Evolutionary conservation across 2,329 filamentous ascomycete genomes (phyloP), one percentile per base, ranked within the genome.

Genomic region (Aspergillus spinulosporus): DNA sequence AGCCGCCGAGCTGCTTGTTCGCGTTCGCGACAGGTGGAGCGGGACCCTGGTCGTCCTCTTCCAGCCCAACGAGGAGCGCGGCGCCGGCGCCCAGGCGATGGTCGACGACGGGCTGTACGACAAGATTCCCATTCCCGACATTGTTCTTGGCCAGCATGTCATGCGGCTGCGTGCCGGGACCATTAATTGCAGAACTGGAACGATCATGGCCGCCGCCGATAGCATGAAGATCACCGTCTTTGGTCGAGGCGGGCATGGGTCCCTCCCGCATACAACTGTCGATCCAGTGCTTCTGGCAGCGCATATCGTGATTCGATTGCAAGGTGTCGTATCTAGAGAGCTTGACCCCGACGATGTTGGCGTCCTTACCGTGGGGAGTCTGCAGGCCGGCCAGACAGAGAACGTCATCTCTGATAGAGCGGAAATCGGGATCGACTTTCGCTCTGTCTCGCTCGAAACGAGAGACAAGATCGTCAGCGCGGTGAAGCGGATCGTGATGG

Each of bases 21-120:
- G 68, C 0, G 67, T 72, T 0, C 74, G 69, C n/a, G 62, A 76
- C 0, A 32, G 59, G 0, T 90, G 87, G 87, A 74, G 68, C 7
- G 87, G 87, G 0, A 89, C 84, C 0, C 63, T 89, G 15, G 72
- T 90, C 4, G 68, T 87, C 5, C 69, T 84, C 2, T 90, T 89
- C 67, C 88, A 90, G 63, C 87, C 87, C 0, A 81, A 82, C 1
- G 87, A 89, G 66, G 87, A 90, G 68, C 76, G 81, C 1, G 84
- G 81, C 0, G 78, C 75, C 0, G 87, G 87, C 0, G 87, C 87
- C 0, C 79, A 80, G 68, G 73, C 83, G 28, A 87, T 87, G 84
- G 75, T 87, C 3, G 79, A 82, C 43, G 83, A 83, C 62, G 83
- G 84, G 0, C 71, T 86, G 43, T 85, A 72, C 76, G 67, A 67